A percentile compares a stretch with the other conserved stretches of the same genome.
phyloP scores from a whole-genome alignment of 2,329 filamentous ascomycete genomes.

The Mollisia scopiformis region DNA sequence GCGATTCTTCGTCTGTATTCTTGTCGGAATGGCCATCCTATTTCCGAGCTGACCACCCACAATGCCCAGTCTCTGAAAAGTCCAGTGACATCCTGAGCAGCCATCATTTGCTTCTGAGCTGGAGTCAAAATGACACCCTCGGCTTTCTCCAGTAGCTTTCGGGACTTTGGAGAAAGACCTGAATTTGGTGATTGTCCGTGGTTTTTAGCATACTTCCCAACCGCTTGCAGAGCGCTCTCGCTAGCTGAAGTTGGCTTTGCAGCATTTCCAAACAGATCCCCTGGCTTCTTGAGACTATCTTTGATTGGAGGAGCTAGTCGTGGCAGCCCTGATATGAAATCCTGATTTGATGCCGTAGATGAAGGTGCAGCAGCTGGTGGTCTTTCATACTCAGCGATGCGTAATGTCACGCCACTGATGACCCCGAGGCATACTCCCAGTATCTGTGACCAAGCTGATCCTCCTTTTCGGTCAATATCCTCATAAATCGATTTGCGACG shows the following conservation, averaged over 20 bases:
- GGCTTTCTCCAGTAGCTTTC: conserved; percentile 44
- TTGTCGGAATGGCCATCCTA: conserved; percentile 73
- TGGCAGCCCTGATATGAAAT: conserved; percentile 25
- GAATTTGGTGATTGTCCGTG: conserved; percentile 31
- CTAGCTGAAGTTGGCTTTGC: conserved; percentile 21
- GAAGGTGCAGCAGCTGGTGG: conserved; percentile 31
- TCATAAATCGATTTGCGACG: conserved; percentile 78
- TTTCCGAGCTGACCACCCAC: conserved; percentile 48
- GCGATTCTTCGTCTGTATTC: conserved; percentile 67
- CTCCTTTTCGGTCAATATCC: conserved; percentile 82
- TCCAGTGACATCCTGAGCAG: conserved; percentile 51
- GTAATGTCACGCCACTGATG: conserved; percentile 66
- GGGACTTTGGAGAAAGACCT: conserved; percentile 38
- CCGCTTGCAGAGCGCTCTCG: conserved; percentile 20
- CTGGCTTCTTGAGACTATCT: conserved; percentile 27
- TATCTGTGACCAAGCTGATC: conserved; percentile 81
- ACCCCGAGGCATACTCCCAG: conserved; percentile 69
- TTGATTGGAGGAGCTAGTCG: conserved; percentile 30
- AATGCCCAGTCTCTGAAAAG: conserved; percentile 53
- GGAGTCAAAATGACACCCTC: conserved; percentile 39
- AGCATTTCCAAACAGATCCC: conserved; percentile 32
- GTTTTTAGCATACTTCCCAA: conserved; percentile 33
- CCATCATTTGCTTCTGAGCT: conserved; percentile 57
- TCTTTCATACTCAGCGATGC: conserved; percentile 64
- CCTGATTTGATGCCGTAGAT: conserved; percentile 25